Conservation (phyloP, 768 basidiomycete species). For the Leccinum broughii region DNA sequence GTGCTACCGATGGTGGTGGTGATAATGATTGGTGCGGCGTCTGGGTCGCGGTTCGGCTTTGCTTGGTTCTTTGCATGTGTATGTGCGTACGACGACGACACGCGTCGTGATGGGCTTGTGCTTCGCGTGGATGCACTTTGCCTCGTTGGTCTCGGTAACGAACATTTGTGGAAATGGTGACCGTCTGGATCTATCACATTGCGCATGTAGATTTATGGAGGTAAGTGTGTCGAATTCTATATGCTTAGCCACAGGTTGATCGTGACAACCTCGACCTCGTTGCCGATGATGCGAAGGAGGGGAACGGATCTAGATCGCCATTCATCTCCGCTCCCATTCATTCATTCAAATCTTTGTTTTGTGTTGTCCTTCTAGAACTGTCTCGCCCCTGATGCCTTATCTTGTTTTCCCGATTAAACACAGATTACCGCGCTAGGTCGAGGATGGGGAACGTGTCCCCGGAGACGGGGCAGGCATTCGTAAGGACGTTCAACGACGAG, state of each 20-base stretch:
- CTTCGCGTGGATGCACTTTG: slow-evolving; percentile 19
- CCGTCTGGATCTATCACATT: slow-evolving; percentile 2
- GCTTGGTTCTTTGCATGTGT: not conserved
- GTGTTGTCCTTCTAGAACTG: not conserved
- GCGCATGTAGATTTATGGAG: slow-evolving; percentile 48
- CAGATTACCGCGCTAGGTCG: slow-evolving; percentile 57
- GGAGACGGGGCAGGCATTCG: slow-evolving; percentile 32
- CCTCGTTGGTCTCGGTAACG: not conserved
- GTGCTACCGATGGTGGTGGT: not conserved
- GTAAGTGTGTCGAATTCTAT: slow-evolving; percentile 31
- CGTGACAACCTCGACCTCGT: slow-evolving; percentile 1
- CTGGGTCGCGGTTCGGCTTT: not conserved
- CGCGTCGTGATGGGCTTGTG: slow-evolving; percentile 1
- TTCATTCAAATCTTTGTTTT: not conserved
- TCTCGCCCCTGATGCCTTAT: not conserved
- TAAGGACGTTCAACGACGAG: slow-evolving; percentile 44
- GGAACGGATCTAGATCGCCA: slow-evolving; percentile 5
- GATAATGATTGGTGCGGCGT: not conserved
- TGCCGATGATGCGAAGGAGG: not conserved
- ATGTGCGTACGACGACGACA: slow-evolving; percentile 1
- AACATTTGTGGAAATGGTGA: not conserved
- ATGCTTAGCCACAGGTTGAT: not conserved
- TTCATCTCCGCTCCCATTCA: slow-evolving; percentile 14
- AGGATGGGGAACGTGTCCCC: slow-evolving; percentile 44
- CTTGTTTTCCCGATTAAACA: not conserved